Evolutionary conservation across 192 early-diverging fungal genomes (phyloP), one percentile per base, ranked within the genome.

Genomic region (Mortierella antarctica): DNA sequence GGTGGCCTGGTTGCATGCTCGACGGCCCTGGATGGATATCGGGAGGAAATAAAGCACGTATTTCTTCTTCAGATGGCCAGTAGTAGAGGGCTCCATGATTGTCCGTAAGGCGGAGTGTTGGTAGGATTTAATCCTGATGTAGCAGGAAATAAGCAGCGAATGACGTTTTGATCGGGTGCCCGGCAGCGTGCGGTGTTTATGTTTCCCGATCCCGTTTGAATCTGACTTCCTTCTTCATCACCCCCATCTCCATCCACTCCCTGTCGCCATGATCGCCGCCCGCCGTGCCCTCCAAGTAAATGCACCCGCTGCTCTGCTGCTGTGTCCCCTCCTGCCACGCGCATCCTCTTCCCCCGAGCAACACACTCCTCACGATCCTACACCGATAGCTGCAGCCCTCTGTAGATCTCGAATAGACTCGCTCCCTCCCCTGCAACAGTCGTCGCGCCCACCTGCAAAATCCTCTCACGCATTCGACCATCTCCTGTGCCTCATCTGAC

Each of bases 281-380:
- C 71, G 71, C 71, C 71, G 62, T 50, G 62, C 71, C 55, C 71
- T 73, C 42, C 71, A 73, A 73, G 71, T 73, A 73, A 73, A 23
- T 50, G 53, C 63, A 21, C 45, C 40, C 15, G 17, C 50, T 51
- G 6, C 17, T 41, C 17, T 50, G 6, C 47, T 23, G 21, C 48
- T 15, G 39, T 23, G 21, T 54, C 20, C 9, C 9, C 41, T 39
- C 40, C 2, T 55, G 13, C 18, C 23, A 1, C 61, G 60, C 60
- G 57, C 57, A 31, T n/a, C 15, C 10, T 40, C 7, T 41, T 41
- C 57, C 2, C 10, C 23, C 14, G 57, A 59, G 39, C 57, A n/a
- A 31, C 23, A 7, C 57, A 59, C 57, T 42, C 23, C 6, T 14
- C 20, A 59, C 7, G 15, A n/a, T 2, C 5, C 57, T 6, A 17